These are phyloP conservation scores for Ogataea wickerhamii DNA, from an alignment of 805 yeast species.

Conservation along the genomic window DNA sequence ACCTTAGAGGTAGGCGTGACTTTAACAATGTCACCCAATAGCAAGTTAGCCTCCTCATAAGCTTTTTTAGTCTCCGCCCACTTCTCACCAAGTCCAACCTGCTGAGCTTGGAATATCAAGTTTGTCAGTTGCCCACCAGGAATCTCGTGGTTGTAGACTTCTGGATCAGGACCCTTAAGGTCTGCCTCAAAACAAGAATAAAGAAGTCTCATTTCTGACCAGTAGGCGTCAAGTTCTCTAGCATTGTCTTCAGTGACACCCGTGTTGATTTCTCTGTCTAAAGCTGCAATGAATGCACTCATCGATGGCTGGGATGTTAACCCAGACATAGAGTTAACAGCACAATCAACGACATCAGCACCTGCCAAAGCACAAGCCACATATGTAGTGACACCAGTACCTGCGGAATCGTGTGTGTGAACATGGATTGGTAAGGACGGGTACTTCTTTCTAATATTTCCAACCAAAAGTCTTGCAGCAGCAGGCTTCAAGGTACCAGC, in stretches of 20 bases:
- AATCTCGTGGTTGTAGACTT: conserved; percentile 96
- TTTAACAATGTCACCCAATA: conserved; percentile 95
- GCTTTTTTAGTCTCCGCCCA: conserved; percentile 97
- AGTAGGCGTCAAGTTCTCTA: conserved; percentile 85
- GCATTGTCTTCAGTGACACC: conserved; percentile 65
- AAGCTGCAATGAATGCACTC: conserved; percentile 86
- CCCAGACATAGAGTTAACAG: conserved; percentile 96
- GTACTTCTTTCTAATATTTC: conserved; percentile 76
- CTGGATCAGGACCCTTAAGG: conserved; percentile 99
- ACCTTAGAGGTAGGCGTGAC: conserved; percentile 99
- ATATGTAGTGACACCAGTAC: conserved; percentile 98
- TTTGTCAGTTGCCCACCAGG: conserved; percentile 99
- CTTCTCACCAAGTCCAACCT: conserved; percentile 94
- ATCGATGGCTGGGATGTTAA: conserved; percentile 97
- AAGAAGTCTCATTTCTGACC: conserved; percentile 98
- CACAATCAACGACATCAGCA: conserved; percentile 97
- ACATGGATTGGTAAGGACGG: conserved; percentile 97
- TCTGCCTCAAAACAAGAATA: conserved; percentile 98
- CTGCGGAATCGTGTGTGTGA: conserved; percentile 99
- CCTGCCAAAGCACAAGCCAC: conserved; percentile 93
- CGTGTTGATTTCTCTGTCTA: conserved; percentile 80
- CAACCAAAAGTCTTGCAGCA: conserved; percentile 81
- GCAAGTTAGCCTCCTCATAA: conserved; percentile 83
- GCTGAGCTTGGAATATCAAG: conserved; percentile 97
- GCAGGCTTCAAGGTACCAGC: conserved; percentile 97